Conservation (phyloP, 306 rosid genomes). For the Astragalus glycyphyllos region DNA sequence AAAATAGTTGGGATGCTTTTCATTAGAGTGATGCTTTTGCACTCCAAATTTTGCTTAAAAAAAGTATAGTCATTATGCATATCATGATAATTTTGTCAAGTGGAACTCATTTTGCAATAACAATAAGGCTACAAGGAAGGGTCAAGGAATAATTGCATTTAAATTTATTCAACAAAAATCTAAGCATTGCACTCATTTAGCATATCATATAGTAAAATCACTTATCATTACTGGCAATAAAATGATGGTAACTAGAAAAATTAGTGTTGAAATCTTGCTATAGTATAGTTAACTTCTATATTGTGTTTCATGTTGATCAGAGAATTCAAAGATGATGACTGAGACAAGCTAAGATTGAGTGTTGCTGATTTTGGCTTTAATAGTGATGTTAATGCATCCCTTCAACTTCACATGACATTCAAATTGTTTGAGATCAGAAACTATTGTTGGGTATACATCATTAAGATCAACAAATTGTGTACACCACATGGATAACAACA, state of each 20-base stretch:
- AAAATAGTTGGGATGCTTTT: too few relatives aligned
- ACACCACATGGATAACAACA: too few relatives aligned
- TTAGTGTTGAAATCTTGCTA: not conserved
- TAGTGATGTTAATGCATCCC: slow-evolving; percentile 44
- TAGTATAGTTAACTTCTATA: slow-evolving; percentile 18
- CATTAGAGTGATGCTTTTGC: too few relatives aligned
- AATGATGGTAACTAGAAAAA: not conserved
- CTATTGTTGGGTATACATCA: too few relatives aligned
- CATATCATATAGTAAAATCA: slow-evolving; percentile 8
- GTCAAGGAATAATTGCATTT: slow-evolving; percentile 10
- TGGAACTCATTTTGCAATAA: too few relatives aligned
- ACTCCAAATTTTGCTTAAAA: too few relatives aligned
- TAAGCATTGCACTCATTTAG: not conserved
- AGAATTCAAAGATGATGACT: slow-evolving; percentile 93
- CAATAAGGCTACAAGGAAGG: too few relatives aligned
- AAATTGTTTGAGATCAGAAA: too few relatives aligned
- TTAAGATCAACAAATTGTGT: too few relatives aligned
- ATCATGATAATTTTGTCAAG: too few relatives aligned
- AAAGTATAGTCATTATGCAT: not conserved
- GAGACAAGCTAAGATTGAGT: slow-evolving; percentile 43
- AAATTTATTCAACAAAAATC: slow-evolving; percentile 14
- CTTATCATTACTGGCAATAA: slow-evolving; percentile 3
- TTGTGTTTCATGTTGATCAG: slow-evolving; percentile 57
- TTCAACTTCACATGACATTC: too few relatives aligned
- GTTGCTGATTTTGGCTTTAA: slow-evolving; percentile 43